Evolutionary conservation across 1,284 basidiomycete genomes (phyloP).

Genomic region (Ceratobasidium sp.): DNA sequence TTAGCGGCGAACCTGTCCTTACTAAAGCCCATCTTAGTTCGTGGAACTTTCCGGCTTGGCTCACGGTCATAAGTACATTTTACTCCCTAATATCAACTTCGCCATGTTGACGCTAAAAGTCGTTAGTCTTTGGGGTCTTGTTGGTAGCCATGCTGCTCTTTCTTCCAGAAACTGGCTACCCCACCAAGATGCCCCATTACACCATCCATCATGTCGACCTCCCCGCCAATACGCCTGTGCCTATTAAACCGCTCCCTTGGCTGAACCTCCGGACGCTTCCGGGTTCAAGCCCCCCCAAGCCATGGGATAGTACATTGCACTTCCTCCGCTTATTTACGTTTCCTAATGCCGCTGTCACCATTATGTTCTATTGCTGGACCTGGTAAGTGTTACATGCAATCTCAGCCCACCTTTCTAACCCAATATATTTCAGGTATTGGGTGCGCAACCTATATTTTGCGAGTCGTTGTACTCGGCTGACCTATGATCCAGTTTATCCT

Average conservation of each 20-base stretch:
- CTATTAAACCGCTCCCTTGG: slow-evolving; percentile 41
- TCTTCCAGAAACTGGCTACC: slow-evolving; percentile 49
- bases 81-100: neutral
- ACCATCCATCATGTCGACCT: slow-evolving; percentile 4
- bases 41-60: slow-evolving; percentile 42
- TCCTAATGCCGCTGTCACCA: slow-evolving; percentile 48
- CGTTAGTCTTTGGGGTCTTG: slow-evolving; percentile 48
- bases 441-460: slow-evolving; percentile 29
- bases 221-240: neutral
- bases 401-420: neutral
- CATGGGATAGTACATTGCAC: slow-evolving; percentile 47
- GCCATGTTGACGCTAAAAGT: neutral
- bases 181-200: slow-evolving; percentile 17
- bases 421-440: slow-evolving; percentile 47
- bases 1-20: neutral
- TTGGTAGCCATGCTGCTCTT: slow-evolving; percentile 47
- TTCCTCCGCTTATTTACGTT: slow-evolving; percentile 48
- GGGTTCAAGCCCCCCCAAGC: slow-evolving; percentile 35
- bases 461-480: neutral
- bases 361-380: slow-evolving; percentile 51
- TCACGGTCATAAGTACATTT: slow-evolving; percentile 35
- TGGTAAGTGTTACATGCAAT: slow-evolving; percentile 42
- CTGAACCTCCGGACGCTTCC: slow-evolving; percentile 48
- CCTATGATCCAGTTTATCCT: slow-evolving; percentile 46
- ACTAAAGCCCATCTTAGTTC: neutral